These are phyloP conservation scores for Trypanosomatidae sp. DNA, from an alignment of 208 protist species.

Conservation along the genomic window DNA sequence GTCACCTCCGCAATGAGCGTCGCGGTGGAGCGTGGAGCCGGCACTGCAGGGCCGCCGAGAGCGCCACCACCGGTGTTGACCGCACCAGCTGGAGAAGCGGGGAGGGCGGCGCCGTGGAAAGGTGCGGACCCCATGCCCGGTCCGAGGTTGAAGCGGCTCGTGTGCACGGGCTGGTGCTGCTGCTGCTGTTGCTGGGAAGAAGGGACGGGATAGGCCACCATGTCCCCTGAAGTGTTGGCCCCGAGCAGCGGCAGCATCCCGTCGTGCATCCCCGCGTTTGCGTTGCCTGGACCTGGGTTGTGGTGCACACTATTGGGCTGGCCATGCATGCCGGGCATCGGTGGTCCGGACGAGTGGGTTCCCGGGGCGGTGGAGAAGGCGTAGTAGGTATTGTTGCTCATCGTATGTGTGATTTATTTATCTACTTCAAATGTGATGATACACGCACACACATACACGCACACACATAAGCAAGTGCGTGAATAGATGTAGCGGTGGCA, in stretches of 20 bases:
- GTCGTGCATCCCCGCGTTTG: conserved; percentile 7
- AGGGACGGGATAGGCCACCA: conserved; percentile 13
- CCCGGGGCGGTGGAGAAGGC: conserved; percentile 19
- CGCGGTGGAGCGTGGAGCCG: conserved; percentile 21
- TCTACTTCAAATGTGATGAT: neutral
- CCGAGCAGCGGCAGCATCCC: neutral
- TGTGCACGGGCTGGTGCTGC: conserved; percentile 5
- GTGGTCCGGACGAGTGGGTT: neutral
- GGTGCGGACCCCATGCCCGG: too few species aligned
- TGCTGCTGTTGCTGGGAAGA: conserved; percentile 17
- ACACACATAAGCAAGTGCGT: too few species aligned
- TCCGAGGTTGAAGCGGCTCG: neutral
- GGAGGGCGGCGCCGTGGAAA: too few species aligned
- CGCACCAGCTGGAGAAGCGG: too few species aligned
- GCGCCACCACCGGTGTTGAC: too few species aligned
- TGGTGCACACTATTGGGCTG: too few species aligned
- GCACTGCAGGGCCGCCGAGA: conserved; percentile 16
- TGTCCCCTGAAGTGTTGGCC: neutral
- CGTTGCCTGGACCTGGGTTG: conserved; percentile 1
- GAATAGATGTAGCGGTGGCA: too few species aligned
- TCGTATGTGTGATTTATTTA: neutral
- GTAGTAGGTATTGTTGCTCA: conserved; percentile 28
- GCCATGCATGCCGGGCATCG: too few species aligned
- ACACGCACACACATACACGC: too few species aligned
- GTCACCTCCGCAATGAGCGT: conserved; percentile 21